These are phyloP conservation scores for Microsporum audouinii DNA, from an alignment of 2,329 filamentous ascomycete species.

Conservation along the genomic window DNA sequence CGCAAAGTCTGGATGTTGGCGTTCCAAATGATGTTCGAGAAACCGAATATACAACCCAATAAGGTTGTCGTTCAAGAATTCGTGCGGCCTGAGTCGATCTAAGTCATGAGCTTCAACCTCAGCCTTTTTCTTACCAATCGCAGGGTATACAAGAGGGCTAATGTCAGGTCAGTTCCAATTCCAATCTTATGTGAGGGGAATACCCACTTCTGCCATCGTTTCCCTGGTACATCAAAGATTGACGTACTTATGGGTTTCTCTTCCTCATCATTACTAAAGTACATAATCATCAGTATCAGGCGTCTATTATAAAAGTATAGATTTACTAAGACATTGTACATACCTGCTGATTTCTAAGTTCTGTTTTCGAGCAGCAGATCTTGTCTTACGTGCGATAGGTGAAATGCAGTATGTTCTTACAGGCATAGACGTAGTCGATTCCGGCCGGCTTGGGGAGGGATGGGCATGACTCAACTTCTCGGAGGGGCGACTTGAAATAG, in stretches of 20 bases:
- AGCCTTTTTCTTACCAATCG: constrained; percentile 36
- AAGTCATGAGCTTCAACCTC: constrained; percentile 41
- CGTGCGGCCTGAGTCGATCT: constrained; percentile 62
- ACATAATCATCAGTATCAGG: not conserved
- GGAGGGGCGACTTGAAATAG: not conserved
- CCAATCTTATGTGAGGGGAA: not conserved
- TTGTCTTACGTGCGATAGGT: constrained; percentile 18
- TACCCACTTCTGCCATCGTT: not conserved
- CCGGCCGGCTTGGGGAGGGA: constrained; percentile 6
- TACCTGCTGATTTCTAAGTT: constrained; percentile 10
- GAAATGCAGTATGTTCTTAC: constrained; percentile 20
- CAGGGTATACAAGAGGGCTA: constrained; percentile 36
- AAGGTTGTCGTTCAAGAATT: constrained; percentile 87
- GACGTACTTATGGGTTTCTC: not conserved
- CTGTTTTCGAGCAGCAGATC: constrained; percentile 20
- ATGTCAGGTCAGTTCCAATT: not conserved
- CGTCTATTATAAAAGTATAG: not conserved
- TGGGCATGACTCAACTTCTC: constrained; percentile 8
- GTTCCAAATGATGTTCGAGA: constrained; percentile 51
- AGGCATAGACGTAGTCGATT: constrained; percentile 19
- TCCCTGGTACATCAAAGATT: not conserved
- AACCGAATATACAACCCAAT: constrained; percentile 78
- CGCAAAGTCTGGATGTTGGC: constrained; percentile 44
- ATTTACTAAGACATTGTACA: not conserved
- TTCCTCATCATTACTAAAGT: not conserved